Evolutionary conservation across 2,329 filamentous ascomycete species (phyloP).

Genomic region (Calonectria pseudoreteaudii): DNA sequence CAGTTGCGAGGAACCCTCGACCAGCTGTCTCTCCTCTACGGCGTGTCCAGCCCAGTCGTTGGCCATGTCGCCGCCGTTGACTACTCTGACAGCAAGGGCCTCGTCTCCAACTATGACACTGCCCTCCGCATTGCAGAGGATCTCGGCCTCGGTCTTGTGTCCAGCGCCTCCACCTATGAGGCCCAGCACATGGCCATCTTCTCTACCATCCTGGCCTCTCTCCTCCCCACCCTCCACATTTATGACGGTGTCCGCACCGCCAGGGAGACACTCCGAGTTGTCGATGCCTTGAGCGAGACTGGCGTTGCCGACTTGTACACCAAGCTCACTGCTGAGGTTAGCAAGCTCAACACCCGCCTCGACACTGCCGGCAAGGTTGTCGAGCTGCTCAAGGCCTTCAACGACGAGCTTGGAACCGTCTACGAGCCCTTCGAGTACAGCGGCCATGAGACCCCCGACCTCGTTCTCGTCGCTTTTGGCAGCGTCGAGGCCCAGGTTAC

Average conservation of each 20-base stretch:
- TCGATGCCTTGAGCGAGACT: constrained; percentile 81
- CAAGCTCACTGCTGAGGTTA: constrained; percentile 71
- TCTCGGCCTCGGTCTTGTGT: constrained; percentile 86
- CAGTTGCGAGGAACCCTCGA: constrained; percentile 87
- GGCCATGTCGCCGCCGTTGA: constrained; percentile 93
- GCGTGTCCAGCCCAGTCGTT: constrained; percentile 91
- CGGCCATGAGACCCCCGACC: constrained; percentile 82
- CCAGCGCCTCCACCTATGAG: constrained; percentile 89
- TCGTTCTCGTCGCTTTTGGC: constrained; percentile 91
- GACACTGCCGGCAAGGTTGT: constrained; percentile 79
- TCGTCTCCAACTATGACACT: constrained; percentile 89
- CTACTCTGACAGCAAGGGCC: constrained; percentile 75
- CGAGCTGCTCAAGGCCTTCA: constrained; percentile 79
- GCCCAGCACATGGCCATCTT: constrained; percentile 96
- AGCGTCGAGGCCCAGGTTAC: constrained; percentile 90
- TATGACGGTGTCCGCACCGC: constrained; percentile 89
- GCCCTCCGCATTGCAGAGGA: constrained; percentile 88
- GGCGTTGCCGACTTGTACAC: constrained; percentile 78
- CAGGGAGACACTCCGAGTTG: constrained; percentile 83
- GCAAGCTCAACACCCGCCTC: constrained; percentile 75
- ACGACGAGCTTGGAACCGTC: constrained; percentile 91
- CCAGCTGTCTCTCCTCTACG: constrained; percentile 91
- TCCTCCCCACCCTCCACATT: constrained; percentile 86
- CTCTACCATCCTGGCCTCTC: constrained; percentile 80
- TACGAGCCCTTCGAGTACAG: constrained; percentile 96